phyloP scores from a whole-genome alignment of 257 asterid species.

The Perilla frutescens region DNA sequence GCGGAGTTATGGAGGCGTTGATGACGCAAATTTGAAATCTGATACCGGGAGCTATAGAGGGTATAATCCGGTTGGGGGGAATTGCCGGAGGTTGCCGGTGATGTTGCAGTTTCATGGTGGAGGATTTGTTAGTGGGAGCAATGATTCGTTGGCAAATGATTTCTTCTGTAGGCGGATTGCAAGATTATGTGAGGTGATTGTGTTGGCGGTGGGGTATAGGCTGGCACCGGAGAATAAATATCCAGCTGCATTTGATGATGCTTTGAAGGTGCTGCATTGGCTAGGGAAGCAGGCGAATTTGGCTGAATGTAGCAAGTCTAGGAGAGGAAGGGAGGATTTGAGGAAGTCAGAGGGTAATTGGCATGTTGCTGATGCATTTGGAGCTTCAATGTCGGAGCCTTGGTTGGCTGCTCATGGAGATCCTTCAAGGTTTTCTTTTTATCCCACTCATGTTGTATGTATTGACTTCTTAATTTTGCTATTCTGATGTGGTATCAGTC shows the following conservation, averaged over 20 bases:
- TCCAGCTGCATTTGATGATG: constrained; percentile 92
- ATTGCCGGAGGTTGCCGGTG: constrained; percentile 67
- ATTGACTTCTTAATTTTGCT: constrained; percentile 14
- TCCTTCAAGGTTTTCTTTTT: constrained; percentile 79
- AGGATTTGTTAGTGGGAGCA: constrained; percentile 86
- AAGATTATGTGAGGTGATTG: constrained; percentile 84
- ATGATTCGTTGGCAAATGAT: constrained; percentile 82
- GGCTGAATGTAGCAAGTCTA: constrained; percentile 82
- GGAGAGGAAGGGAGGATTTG: constrained; percentile 61
- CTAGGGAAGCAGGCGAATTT: constrained; percentile 85
- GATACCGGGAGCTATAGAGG: constrained; percentile 72
- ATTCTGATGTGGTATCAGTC: too few species aligned
- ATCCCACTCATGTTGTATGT: constrained; percentile 20
- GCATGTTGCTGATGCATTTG: constrained; percentile 89
- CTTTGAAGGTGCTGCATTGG: constrained; percentile 90
- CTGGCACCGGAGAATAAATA: constrained; percentile 86
- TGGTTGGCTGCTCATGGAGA: constrained; percentile 99
- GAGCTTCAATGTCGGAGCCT: constrained; percentile 93
- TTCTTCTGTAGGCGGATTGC: constrained; percentile 87
- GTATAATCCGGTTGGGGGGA: constrained; percentile 60
- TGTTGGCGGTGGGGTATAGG: constrained; percentile 91
- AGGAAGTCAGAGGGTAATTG: constrained; percentile 62
- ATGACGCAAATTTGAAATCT: constrained; percentile 55
- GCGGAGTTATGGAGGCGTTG: constrained; percentile 64
- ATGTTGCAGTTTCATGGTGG: constrained; percentile 95